Evolutionary conservation across 345 rosid species (phyloP).

Genomic region (Salix brachista): DNA sequence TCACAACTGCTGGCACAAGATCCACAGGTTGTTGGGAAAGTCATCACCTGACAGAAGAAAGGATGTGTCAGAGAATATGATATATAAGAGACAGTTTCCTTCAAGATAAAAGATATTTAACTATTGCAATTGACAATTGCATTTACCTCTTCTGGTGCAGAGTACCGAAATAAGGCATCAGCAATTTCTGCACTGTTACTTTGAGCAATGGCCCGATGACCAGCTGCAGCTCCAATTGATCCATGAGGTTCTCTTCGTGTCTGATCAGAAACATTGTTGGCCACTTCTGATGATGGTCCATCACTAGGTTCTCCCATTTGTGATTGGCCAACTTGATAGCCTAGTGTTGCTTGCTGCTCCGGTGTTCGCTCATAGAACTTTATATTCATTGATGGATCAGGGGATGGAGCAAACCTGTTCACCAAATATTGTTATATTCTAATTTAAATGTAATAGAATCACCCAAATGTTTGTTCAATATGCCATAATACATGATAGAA

Average conservation of each 20-base stretch:
- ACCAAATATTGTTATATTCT: not conserved
- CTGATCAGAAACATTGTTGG: constrained; percentile 29
- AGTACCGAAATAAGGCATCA: constrained; percentile 67
- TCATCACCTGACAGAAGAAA: constrained; percentile 46
- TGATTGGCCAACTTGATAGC: constrained; percentile 58
- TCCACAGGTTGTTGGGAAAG: constrained; percentile 60
- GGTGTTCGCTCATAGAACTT: constrained; percentile 84
- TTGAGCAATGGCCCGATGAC: constrained; percentile 87
- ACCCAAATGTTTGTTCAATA: not conserved
- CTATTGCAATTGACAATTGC: not conserved
- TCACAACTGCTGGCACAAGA: constrained; percentile 43
- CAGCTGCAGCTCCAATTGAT: constrained; percentile 74
- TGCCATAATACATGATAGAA: not conserved
- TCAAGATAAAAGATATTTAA: not conserved
- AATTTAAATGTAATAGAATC: not conserved
- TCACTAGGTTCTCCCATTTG: constrained; percentile 39
- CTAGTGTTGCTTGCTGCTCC: constrained; percentile 74
- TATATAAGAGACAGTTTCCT: not conserved
- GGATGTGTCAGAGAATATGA: not conserved
- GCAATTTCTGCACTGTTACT: constrained; percentile 75
- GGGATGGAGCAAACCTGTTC: constrained; percentile 74
- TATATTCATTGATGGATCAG: constrained; percentile 65
- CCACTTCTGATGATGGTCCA: constrained; percentile 28
- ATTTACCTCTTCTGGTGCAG: constrained; percentile 86
- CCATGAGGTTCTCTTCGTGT: constrained; percentile 54